phyloP scores from a whole-genome alignment of 2,329 filamentous ascomycete species.

The Aspergillus sp. region DNA sequence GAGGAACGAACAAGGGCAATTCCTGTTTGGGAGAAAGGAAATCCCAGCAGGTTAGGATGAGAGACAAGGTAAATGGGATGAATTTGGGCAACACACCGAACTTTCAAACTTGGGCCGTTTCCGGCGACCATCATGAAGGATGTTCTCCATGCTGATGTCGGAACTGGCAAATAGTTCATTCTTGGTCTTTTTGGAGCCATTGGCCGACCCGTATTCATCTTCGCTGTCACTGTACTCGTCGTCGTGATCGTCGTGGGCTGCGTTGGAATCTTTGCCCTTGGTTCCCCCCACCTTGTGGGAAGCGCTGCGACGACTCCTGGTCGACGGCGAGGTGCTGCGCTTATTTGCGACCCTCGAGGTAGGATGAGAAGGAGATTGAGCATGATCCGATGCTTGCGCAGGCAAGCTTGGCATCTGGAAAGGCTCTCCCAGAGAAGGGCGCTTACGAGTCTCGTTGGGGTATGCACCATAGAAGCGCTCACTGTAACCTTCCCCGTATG shows the following conservation, averaged over 20 bases:
- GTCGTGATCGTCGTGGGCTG: constrained; percentile 53
- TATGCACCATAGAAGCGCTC: constrained; percentile 41
- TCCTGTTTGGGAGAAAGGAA: constrained; percentile 51
- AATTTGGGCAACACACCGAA: constrained; percentile 60
- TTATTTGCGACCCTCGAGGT: constrained; percentile 62
- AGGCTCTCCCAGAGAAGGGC: constrained; percentile 53
- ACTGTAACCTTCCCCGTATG: constrained; percentile 40
- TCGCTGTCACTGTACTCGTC: constrained; percentile 88
- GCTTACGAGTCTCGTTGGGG: constrained; percentile 47
- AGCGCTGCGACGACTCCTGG: constrained; percentile 64
- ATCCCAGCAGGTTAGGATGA: constrained; percentile 7
- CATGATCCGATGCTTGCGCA: constrained; percentile 46
- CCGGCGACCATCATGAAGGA: constrained; percentile 89
- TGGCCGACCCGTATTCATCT: constrained; percentile 64
- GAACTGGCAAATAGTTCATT: constrained; percentile 78
- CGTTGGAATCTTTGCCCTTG: constrained; percentile 60
- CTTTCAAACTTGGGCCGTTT: constrained; percentile 94
- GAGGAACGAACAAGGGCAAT: constrained; percentile 87
- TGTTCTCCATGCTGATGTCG: constrained; percentile 96
- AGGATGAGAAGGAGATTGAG: constrained; percentile 58
- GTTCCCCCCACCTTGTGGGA: constrained; percentile 57
- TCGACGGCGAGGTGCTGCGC: constrained; percentile 69
- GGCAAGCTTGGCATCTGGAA: constrained; percentile 53
- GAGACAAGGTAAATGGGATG: constrained; percentile 2
- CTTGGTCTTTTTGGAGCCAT: constrained; percentile 54